phyloP scores from a whole-genome alignment of 2,329 filamentous ascomycete genomes.

The Phoma sp. region DNA sequence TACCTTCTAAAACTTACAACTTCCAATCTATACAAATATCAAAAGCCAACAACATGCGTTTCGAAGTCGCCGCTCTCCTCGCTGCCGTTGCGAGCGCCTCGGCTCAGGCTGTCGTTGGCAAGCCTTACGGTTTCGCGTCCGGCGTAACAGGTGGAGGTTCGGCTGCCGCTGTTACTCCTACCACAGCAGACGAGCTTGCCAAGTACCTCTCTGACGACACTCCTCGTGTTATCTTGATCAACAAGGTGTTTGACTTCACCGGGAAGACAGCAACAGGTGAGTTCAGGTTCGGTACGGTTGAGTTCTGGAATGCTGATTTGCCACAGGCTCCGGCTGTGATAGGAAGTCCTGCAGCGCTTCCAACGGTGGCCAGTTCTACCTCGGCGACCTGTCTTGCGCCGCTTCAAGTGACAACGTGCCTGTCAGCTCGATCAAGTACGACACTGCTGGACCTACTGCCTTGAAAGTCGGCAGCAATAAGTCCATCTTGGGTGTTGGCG shows the following conservation, averaged over 20 bases:
- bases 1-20: constrained; percentile 16
- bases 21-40: background rate
- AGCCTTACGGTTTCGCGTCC: constrained; percentile 32
- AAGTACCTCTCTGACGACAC: constrained; percentile 29
- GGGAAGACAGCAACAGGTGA: constrained; percentile 28
- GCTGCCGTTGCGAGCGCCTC: constrained; percentile 24
- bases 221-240: constrained; percentile 31
- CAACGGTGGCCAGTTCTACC: constrained; percentile 30
- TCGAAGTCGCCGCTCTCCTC: constrained; percentile 25
- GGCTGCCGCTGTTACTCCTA: constrained; percentile 30
- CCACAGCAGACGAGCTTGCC: constrained; percentile 32
- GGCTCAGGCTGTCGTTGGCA: constrained; percentile 34
- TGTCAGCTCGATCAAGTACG: constrained; percentile 43
- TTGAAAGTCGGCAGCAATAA: constrained; percentile 53
- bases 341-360: constrained; percentile 24
- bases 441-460: constrained; percentile 38
- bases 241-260: constrained; percentile 35
- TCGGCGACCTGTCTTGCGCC: constrained; percentile 32
- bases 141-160: constrained; percentile 35
- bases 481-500: constrained; percentile 51
- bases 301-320: no score
- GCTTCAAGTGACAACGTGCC: constrained; percentile 22
- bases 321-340: constrained; percentile 34
- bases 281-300: no score
- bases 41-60: constrained; percentile 25